Percentiles rank a stretch among this genome's conserved stretches.
These are phyloP conservation scores for Coniferiporia sulphurascens DNA, from an alignment of 1,284 basidiomycete genomes.

Conservation along the genomic window DNA sequence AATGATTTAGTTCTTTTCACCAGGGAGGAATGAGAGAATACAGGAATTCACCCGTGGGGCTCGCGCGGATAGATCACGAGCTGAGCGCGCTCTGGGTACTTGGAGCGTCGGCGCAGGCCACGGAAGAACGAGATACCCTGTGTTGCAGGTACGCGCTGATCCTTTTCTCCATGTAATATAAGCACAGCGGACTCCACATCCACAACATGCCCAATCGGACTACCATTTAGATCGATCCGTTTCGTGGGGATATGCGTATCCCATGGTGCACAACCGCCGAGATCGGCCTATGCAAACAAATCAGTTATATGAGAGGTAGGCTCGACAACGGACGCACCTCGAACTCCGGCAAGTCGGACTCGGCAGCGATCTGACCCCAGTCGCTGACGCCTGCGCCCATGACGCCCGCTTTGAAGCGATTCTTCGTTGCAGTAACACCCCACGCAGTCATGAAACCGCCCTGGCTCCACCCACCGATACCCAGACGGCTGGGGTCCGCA, in stretches of 20 bases:
- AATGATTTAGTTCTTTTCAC: background rate
- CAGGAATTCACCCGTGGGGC: constrained; percentile 18
- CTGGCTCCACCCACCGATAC: constrained; percentile 22
- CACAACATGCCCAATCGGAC: constrained; percentile 18
- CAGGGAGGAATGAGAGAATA: background rate
- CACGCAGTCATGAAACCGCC: constrained; percentile 23
- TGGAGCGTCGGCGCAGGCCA: constrained; percentile 17
- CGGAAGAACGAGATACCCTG: constrained; percentile 20
- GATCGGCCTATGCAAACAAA: constrained; percentile 7
- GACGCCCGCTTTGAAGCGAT: constrained; percentile 20
- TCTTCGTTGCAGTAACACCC: constrained; percentile 21
- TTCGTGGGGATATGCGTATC: constrained; percentile 7
- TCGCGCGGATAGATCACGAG: constrained; percentile 22
- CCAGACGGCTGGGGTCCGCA: constrained; percentile 17
- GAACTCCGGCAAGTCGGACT: constrained; percentile 18
- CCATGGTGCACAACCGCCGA: constrained; percentile 17
- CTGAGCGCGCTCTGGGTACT: constrained; percentile 18
- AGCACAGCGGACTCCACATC: constrained; percentile 21
- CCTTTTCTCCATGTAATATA: constrained; percentile 21
- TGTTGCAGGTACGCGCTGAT: constrained; percentile 18
- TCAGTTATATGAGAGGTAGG: background rate
- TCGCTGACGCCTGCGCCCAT: constrained; percentile 22
- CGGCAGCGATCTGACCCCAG: constrained; percentile 19
- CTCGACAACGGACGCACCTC: constrained; percentile 8
- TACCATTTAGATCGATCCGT: constrained; percentile 5